Evolutionary conservation across 352 stramenopile species (phyloP), one percentile per base, ranked within the genome.

Genomic region (Phytopythium oedochilum): DNA sequence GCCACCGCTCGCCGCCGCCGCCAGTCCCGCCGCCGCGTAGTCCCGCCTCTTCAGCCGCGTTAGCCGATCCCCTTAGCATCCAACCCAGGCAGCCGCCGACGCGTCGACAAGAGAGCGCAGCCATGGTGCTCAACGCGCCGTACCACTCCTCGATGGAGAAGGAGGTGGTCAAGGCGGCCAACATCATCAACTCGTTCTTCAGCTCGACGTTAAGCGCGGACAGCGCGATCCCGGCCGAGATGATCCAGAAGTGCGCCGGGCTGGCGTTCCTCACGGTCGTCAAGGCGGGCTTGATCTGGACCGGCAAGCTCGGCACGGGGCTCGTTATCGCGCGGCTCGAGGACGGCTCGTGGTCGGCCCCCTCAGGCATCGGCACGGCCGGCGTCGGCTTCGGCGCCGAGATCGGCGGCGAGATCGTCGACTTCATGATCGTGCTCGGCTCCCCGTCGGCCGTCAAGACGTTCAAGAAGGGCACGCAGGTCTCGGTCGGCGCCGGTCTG

Each of bases 341-440:
- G 17, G 81, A 94, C 60, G 86, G 86, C 23, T 81, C 76, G 5
- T 96, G 86, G 86, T 94, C 83, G 34, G 72, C 86, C 20, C 86
- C 86, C 1, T 94, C 83, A 28, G 83, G 78, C 28, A 93, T 96
- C 53, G 84, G 82, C 42, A 92, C 83, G 2, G 83, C 81, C 23
- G 84, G 86, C 28, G 53, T 95, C 22, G 86, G 86, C 60, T 92
- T 94, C 59, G 83, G 83, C 47, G 82, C 82, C 4, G 82, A 94
- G 57, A 88, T 92, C 42, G 86, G 86, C 40, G 86, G 83, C 15
- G 86, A 95, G 55, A 87, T 95, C 61, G 78, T 93, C 58, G 84
- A 96, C 44, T 96, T 94, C 46, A 90, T 96, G 78, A 96, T 96
- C 64, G 68, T 96, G 4, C 62, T 96, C 39, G 82, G 83, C 66